These are phyloP conservation scores for Sporothrix brasiliensis DNA, from an alignment of 2,329 filamentous ascomycete genomes.

Conservation along the genomic window DNA sequence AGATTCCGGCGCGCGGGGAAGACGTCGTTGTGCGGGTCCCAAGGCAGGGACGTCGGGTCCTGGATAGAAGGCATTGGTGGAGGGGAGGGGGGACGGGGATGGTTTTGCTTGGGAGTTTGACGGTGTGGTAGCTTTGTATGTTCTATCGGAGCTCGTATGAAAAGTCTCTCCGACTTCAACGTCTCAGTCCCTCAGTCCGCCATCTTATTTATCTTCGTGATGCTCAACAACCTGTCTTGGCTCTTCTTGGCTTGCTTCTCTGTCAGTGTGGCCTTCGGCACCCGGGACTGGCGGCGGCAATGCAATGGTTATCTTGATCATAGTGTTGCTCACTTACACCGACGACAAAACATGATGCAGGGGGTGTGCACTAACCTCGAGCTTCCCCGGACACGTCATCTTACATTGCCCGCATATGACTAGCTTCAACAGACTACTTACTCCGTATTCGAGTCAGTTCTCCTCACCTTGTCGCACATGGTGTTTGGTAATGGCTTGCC, in stretches of 20 bases:
- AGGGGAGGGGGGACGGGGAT: too few species aligned
- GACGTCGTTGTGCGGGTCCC: constrained; percentile 12
- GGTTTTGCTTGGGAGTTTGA: neutral
- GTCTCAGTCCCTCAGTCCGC: neutral
- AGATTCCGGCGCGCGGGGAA: constrained; percentile 9
- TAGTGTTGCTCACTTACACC: neutral
- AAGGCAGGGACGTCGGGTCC: neutral
- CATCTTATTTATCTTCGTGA: constrained; percentile 1
- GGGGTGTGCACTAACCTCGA: too few species aligned
- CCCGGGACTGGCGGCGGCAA: neutral
- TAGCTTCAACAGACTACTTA: too few species aligned
- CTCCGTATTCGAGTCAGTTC: neutral
- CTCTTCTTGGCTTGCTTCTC: neutral
- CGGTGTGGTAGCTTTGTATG: neutral
- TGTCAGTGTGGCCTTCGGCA: neutral
- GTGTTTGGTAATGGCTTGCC: constrained; percentile 1
- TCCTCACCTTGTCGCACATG: neutral
- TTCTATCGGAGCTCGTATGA: neutral
- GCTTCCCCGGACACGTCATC: constrained; percentile 22
- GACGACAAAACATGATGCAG: too few species aligned
- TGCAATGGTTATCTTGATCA: neutral
- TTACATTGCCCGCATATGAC: neutral
- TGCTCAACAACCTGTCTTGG: neutral
- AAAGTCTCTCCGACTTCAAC: neutral
- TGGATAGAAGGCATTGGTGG: neutral